phyloP scores from a whole-genome alignment of 371 early-diverging fungal genomes.

The Mortierella sp. region DNA sequence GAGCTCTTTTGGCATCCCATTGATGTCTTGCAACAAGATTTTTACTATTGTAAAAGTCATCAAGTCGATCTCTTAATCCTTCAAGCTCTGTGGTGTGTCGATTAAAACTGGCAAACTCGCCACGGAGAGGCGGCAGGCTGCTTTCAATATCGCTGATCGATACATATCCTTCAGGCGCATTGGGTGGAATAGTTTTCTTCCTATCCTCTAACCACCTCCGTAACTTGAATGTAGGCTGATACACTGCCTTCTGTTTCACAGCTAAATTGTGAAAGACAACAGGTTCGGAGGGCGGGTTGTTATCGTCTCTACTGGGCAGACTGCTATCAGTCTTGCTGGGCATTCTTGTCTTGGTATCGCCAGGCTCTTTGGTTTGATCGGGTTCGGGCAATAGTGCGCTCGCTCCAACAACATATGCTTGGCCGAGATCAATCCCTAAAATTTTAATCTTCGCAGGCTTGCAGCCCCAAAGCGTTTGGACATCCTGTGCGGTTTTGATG shows the following conservation, averaged over 20 bases:
- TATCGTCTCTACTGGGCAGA: too few relatives aligned
- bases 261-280: conserved; percentile 2
- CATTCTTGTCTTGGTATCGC: neutral
- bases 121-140: too few relatives aligned
- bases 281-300: neutral
- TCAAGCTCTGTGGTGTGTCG: too few relatives aligned
- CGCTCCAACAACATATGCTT: conserved; percentile 19
- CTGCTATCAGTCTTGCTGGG: neutral
- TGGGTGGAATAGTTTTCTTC: neutral
- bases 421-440: conserved; percentile 22
- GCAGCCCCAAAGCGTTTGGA: conserved; percentile 7
- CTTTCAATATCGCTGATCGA: too few relatives aligned
- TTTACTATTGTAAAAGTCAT: too few relatives aligned
- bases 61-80: too few relatives aligned
- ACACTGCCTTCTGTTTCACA: too few relatives aligned
- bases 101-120: too few relatives aligned
- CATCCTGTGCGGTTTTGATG: conserved; percentile 17
- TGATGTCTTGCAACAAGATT: neutral
- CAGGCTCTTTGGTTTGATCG: neutral
- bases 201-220: neutral
- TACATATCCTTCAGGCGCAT: too few relatives aligned
- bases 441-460: conserved; percentile 13
- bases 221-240: too few relatives aligned
- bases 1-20: conserved; percentile 13
- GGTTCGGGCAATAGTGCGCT: conserved; percentile 9